Evolutionary conservation across 768 basidiomycete genomes (phyloP).

Genomic region (Cystoderma amianthinum): DNA sequence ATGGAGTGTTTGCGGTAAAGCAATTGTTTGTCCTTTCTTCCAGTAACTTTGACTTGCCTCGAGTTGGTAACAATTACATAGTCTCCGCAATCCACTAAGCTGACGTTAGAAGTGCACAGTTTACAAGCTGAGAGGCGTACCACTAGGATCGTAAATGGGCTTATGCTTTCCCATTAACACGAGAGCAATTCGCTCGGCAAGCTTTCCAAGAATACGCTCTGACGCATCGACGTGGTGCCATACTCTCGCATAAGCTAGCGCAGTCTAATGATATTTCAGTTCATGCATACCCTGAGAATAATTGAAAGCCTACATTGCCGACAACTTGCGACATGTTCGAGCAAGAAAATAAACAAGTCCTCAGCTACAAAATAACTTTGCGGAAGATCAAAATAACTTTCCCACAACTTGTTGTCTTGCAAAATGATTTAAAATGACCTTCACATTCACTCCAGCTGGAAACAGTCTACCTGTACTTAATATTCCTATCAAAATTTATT

Average conservation of each 20-base stretch:
- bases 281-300: background rate
- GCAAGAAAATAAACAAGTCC: no score
- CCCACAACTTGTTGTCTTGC: no score
- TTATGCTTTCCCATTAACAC: conserved; percentile 99
- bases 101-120: background rate
- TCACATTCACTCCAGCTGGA: no score
- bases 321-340: conserved; percentile 87
- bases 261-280: conserved; percentile 56
- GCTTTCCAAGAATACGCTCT: conserved; percentile 87
- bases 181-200: conserved; percentile 89
- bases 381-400: no score
- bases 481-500: no score
- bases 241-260: conserved; percentile 87
- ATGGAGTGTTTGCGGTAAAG: conserved; percentile 87
- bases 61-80: conserved; percentile 96
- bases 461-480: no score
- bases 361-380: no score
- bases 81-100: conserved; percentile 90
- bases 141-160: conserved; percentile 89
- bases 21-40: conserved; percentile 82
- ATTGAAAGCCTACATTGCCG: conserved; percentile 57
- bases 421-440: no score
- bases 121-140: conserved; percentile 33
- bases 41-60: conserved; percentile 76
- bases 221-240: conserved; percentile 96